These are phyloP conservation scores for Cryphonectria japonica DNA, from an alignment of 2,329 filamentous ascomycete species.

Conservation along the genomic window DNA sequence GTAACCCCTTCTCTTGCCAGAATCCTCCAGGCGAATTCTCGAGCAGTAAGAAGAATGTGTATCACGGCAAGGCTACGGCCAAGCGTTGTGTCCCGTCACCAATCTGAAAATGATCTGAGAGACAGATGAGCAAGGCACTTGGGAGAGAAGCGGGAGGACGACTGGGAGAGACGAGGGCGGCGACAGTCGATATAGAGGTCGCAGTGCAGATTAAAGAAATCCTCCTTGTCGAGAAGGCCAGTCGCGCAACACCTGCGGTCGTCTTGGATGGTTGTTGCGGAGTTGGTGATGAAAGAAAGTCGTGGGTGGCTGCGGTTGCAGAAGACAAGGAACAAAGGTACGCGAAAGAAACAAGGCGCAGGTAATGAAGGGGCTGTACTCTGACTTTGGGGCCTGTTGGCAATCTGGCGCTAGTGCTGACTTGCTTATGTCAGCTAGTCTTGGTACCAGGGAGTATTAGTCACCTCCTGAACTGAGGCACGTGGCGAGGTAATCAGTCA, in stretches of 20 bases:
- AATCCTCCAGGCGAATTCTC: constrained; percentile 28
- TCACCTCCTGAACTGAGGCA: not conserved
- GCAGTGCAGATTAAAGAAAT: not conserved
- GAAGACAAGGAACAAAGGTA: not conserved
- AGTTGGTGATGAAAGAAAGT: constrained; percentile 14
- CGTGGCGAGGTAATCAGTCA: not conserved
- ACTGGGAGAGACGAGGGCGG: not conserved
- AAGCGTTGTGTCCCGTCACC: constrained; percentile 13
- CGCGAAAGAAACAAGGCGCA: not conserved
- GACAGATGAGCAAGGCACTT: not conserved
- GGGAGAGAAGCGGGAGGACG: not conserved
- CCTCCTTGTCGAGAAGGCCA: not conserved
- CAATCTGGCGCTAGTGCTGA: not conserved
- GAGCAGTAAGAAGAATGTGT: constrained; percentile 22
- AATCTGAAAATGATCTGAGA: not conserved
- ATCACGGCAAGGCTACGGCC: constrained; percentile 11
- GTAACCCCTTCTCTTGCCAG: constrained; percentile 29
- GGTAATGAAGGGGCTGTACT: not conserved
- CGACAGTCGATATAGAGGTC: not conserved
- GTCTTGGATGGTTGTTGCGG: constrained; percentile 8
- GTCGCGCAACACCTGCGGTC: not conserved
- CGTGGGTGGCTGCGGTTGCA: not conserved
- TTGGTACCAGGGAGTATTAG: not conserved
- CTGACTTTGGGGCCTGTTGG: not conserved
- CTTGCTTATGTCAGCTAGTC: constrained; percentile 8